A percentile compares a stretch with the other conserved stretches of the same genome.
Evolutionary conservation across 1,139 yeast genomes (phyloP).

Genomic region (Pichia sp.): DNA sequence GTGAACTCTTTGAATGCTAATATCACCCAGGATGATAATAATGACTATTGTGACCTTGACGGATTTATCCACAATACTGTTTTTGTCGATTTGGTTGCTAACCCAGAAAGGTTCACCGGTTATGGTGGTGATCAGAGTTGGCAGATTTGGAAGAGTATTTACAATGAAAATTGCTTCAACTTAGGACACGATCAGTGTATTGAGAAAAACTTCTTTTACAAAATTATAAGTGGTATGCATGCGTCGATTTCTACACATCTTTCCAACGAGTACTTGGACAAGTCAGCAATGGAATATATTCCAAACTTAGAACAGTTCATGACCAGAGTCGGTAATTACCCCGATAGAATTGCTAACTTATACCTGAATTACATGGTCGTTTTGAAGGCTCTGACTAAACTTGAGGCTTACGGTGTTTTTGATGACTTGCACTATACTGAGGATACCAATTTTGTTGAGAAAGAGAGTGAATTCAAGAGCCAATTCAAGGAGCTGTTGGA

Average conservation of each 20-base stretch:
- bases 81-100: slow-evolving; percentile 75
- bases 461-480: slow-evolving; percentile 22
- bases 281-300: slow-evolving; percentile 69
- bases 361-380: slow-evolving; percentile 91
- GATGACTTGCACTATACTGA: slow-evolving; percentile 23
- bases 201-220: slow-evolving; percentile 83
- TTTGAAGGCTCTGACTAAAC: slow-evolving; percentile 70
- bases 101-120: slow-evolving; percentile 96
- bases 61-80: slow-evolving; percentile 46
- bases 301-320: slow-evolving; percentile 79
- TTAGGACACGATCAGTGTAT: slow-evolving; percentile 45
- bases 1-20: slow-evolving; percentile 16
- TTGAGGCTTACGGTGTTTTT: slow-evolving; percentile 28
- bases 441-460: slow-evolving; percentile 19
- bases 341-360: slow-evolving; percentile 82
- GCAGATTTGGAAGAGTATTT: slow-evolving; percentile 90
- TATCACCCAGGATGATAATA: slow-evolving; percentile 14
- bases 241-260: slow-evolving; percentile 93
- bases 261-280: slow-evolving; percentile 74
- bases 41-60: slow-evolving; percentile 42
- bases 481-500: slow-evolving; percentile 21
- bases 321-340: slow-evolving; percentile 83
- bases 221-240: slow-evolving; percentile 89
- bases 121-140: slow-evolving; percentile 90
- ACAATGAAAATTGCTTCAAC: slow-evolving; percentile 83